These are phyloP conservation scores for Pilatotrama ljubarskyi DNA, from an alignment of 768 basidiomycete genomes.

Conservation along the genomic window DNA sequence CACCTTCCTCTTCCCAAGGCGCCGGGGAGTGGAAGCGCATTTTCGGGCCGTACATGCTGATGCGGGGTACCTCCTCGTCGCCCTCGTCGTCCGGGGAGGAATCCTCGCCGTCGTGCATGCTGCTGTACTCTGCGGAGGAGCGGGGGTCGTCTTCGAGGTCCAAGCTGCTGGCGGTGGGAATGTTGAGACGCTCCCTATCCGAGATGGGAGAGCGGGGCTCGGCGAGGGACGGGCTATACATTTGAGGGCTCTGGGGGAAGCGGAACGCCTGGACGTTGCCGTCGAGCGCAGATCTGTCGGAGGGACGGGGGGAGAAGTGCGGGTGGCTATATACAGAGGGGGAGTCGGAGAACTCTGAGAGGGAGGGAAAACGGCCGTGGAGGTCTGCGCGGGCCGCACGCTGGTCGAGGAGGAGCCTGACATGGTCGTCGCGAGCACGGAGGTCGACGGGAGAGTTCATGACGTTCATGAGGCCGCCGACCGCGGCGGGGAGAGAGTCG, in stretches of 20 bases:
- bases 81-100: slow-evolving; percentile 38
- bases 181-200: slow-evolving; percentile 44
- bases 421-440: slow-evolving; percentile 46
- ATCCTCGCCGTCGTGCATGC: slow-evolving; percentile 23
- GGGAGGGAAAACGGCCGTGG: slow-evolving; percentile 49
- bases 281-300: slow-evolving; percentile 34
- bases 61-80: slow-evolving; percentile 48
- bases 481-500: slow-evolving; percentile 16
- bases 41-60: slow-evolving; percentile 79
- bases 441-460: slow-evolving; percentile 35
- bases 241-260: slow-evolving; percentile 26
- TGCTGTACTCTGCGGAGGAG: slow-evolving; percentile 22
- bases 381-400: slow-evolving; percentile 51
- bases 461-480: slow-evolving; percentile 20
- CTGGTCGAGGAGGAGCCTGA: slow-evolving; percentile 54
- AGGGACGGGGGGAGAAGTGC: slow-evolving; percentile 54
- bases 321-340: slow-evolving; percentile 69
- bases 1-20: slow-evolving; percentile 73
- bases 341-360: slow-evolving; percentile 62
- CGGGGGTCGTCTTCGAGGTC: slow-evolving; percentile 51
- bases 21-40: slow-evolving; percentile 81
- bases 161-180: slow-evolving; percentile 51
- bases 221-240: slow-evolving; percentile 12
- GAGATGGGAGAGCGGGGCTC: slow-evolving; percentile 30
- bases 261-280: slow-evolving; percentile 32